These are phyloP conservation scores for Amoebophrya sp. DNA, from an alignment of 169 alveolate species.

Conservation along the genomic window DNA sequence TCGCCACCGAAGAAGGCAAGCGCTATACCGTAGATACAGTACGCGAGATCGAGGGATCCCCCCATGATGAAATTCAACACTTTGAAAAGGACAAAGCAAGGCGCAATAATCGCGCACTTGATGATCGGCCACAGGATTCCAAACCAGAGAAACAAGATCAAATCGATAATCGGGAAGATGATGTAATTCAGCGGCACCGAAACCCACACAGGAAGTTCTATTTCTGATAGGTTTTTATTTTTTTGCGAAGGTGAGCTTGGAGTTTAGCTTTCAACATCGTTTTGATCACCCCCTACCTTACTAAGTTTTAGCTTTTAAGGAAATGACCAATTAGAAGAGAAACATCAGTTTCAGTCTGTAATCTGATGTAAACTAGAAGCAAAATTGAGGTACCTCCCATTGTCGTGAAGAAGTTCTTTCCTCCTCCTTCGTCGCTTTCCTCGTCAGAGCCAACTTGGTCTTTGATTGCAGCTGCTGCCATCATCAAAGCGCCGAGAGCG, in stretches of 20 bases:
- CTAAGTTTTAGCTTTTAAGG: too few species aligned
- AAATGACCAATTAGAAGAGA: too few species aligned
- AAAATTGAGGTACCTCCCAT: too few species aligned
- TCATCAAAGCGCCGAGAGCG: slow-evolving; percentile 16
- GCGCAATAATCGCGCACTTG: background rate
- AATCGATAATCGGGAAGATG: background rate
- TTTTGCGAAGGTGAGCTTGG: too few species aligned
- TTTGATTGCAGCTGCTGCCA: background rate
- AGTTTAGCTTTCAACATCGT: too few species aligned
- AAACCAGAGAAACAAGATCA: background rate
- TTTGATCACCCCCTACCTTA: too few species aligned
- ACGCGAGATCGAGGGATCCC: background rate
- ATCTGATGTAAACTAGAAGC: too few species aligned
- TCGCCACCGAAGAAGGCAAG: background rate
- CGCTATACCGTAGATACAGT: background rate
- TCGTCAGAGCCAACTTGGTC: background rate
- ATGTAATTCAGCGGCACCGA: background rate
- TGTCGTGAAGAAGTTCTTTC: background rate
- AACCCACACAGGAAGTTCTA: background rate
- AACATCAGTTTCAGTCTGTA: too few species aligned
- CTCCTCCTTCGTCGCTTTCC: background rate
- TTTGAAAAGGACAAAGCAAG: background rate
- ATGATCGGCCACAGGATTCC: background rate
- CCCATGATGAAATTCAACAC: background rate
- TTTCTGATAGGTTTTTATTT: too few species aligned